phyloP scores from a whole-genome alignment of 2,329 filamentous ascomycete genomes.

The Aspergillus vadensis region DNA sequence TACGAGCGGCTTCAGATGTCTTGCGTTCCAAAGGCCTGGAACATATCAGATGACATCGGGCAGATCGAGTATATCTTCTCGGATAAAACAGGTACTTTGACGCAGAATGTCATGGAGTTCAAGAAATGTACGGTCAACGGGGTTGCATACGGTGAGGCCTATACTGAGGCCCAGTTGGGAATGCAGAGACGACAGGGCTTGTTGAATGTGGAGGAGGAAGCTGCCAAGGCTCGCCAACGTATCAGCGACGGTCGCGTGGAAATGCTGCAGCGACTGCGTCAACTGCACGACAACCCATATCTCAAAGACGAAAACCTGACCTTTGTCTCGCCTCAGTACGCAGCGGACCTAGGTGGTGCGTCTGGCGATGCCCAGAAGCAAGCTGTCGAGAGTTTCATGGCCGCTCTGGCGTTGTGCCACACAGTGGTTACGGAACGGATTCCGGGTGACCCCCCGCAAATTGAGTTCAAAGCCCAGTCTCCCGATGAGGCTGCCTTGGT shows the following conservation, averaged over 20 bases:
- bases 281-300: slow-evolving; percentile 8
- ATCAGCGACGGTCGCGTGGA: slow-evolving; percentile 6
- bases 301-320: slow-evolving; percentile 5
- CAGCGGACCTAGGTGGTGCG: slow-evolving; percentile 1
- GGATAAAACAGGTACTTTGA: slow-evolving; percentile 86
- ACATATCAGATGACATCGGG: slow-evolving; percentile 48
- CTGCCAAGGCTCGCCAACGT: slow-evolving; percentile 7
- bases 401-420: slow-evolving; percentile 2
- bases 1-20: slow-evolving; percentile 6
- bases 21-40: slow-evolving; percentile 5
- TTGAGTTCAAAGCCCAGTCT: slow-evolving; percentile 8
- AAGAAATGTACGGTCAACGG: slow-evolving; percentile 68
- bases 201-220: slow-evolving; percentile 9
- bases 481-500: slow-evolving; percentile 7
- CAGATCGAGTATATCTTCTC: slow-evolving; percentile 99
- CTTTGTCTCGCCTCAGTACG: slow-evolving; percentile 3
- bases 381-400: neutral
- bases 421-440: slow-evolving; percentile 7
- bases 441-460: slow-evolving; percentile 8
- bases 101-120: slow-evolving; percentile 96
- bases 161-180: slow-evolving; percentile 5
- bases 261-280: slow-evolving; percentile 5
- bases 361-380: slow-evolving; percentile 6
- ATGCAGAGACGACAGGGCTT: slow-evolving; percentile 6
- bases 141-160: slow-evolving; percentile 6